These are phyloP conservation scores for Aspergillus cristatus DNA, from an alignment of 495 filamentous ascomycete species.

Conservation along the genomic window DNA sequence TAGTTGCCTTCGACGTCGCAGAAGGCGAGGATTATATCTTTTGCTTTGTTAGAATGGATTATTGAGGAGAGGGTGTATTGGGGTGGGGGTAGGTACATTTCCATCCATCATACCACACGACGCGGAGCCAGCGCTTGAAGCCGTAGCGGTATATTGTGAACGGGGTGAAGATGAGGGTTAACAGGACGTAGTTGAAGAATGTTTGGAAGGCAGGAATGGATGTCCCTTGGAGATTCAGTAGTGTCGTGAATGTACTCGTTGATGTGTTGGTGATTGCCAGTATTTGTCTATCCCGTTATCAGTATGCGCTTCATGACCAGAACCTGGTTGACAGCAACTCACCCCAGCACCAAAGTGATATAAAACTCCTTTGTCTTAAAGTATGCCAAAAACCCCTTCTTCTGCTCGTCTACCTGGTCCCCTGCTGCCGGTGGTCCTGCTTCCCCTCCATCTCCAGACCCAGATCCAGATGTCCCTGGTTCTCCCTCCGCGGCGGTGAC, in stretches of 20 bases:
- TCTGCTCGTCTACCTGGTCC: conserved; percentile 26
- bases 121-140: conserved; percentile 52
- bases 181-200: conserved; percentile 85
- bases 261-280: conserved; percentile 81
- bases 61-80: neutral
- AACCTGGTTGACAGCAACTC: conserved; percentile 11
- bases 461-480: conserved; percentile 1
- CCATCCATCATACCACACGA: conserved; percentile 70
- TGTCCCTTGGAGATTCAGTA: conserved; percentile 59
- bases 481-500: conserved; percentile 1
- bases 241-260: conserved; percentile 77
- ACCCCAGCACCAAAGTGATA: conserved; percentile 68
- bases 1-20: conserved; percentile 96
- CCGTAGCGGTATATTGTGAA: conserved; percentile 80
- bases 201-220: conserved; percentile 96
- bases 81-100: conserved; percentile 45
- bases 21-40: conserved; percentile 79
- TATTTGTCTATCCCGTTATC: conserved; percentile 49
- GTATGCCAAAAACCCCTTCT: conserved; percentile 67
- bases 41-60: conserved; percentile 7
- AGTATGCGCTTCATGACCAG: neutral
- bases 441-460: conserved; percentile 11
- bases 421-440: conserved; percentile 7
- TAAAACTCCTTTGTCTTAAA: conserved; percentile 82
- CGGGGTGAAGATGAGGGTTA: conserved; percentile 72